phyloP scores from a whole-genome alignment of 2,329 filamentous ascomycete genomes.

The Hortaea werneckii region DNA sequence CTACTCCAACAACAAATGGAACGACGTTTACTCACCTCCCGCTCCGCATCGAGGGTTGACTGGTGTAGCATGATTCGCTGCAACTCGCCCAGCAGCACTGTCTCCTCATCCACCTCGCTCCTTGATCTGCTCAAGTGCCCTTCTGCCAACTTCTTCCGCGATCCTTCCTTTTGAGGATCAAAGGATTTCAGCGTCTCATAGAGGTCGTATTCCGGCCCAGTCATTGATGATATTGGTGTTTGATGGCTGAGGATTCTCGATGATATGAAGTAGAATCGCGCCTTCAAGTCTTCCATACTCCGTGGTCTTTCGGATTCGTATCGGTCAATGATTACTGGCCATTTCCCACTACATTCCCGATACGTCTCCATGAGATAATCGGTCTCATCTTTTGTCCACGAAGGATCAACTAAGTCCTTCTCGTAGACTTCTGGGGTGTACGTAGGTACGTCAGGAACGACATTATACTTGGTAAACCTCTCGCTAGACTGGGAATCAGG shows the following conservation, averaged over 20 bases:
- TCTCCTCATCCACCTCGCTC: conserved; percentile 87
- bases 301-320: conserved; percentile 47
- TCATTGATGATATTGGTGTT: conserved; percentile 79
- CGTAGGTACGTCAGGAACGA: background rate
- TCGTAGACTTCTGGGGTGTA: conserved; percentile 86
- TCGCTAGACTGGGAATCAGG: background rate
- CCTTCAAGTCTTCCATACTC: conserved; percentile 82
- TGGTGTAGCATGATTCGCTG: conserved; percentile 83
- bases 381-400: conserved; percentile 90
- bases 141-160: conserved; percentile 75
- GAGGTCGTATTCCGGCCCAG: conserved; percentile 66
- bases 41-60: conserved; percentile 76
- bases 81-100: conserved; percentile 77
- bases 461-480: conserved; percentile 1
- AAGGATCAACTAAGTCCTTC: conserved; percentile 57
- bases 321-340: conserved; percentile 84
- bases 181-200: conserved; percentile 84
- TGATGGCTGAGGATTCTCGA: conserved; percentile 71
- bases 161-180: conserved; percentile 66
- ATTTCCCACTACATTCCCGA: conserved; percentile 73
- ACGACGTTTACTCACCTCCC: conserved; percentile 43
- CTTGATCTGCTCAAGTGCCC: conserved; percentile 67
- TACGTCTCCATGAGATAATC: conserved; percentile 75
- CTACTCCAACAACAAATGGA: background rate
- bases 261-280: conserved; percentile 79